Percentiles rank a stretch among this genome's conserved stretches.
Conservation (phyloP, 495 filamentous ascomycete species). For the Penicillium cataractarum region DNA sequence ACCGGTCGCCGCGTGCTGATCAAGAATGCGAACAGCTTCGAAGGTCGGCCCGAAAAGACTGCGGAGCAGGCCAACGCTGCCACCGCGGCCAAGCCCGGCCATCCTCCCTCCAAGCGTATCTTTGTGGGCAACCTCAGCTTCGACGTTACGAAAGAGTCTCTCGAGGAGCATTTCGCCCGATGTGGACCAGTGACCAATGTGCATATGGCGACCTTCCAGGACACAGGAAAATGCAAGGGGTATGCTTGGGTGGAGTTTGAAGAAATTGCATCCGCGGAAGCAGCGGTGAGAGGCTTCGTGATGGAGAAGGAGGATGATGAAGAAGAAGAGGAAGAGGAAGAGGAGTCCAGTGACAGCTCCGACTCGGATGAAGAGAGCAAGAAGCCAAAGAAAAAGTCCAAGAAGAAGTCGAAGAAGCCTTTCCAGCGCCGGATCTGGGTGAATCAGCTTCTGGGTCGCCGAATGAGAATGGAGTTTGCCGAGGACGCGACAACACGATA, state of each 20-base stretch:
- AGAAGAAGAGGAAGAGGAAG: conserved; percentile 54
- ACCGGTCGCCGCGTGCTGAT: conserved; percentile 80
- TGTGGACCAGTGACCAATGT: conserved; percentile 80
- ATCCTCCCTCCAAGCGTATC: conserved; percentile 73
- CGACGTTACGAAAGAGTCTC: conserved; percentile 76
- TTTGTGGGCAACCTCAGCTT: conserved; percentile 94
- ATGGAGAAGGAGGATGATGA: conserved; percentile 66
- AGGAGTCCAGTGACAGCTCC: conserved; percentile 30
- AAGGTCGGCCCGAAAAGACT: conserved; percentile 70
- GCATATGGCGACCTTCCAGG: conserved; percentile 93
- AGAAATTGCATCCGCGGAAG: conserved; percentile 70
- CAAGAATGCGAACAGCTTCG: conserved; percentile 85
- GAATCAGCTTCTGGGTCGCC: conserved; percentile 75
- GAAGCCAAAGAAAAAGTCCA: conserved; percentile 34
- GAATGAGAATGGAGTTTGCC: conserved; percentile 86
- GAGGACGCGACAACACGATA: conserved; percentile 87
- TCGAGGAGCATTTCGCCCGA: conserved; percentile 76
- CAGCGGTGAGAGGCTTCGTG: conserved; percentile 82
- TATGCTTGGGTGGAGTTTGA: conserved; percentile 94
- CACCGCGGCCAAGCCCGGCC: conserved; percentile 44
- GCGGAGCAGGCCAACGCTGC: conserved; percentile 44
- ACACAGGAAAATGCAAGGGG: conserved; percentile 96
- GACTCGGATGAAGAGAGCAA: conserved; percentile 40
- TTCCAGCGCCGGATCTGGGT: conserved; percentile 77
- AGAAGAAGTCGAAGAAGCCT: conserved; percentile 55